phyloP scores from a whole-genome alignment of 1,139 yeast genomes.

The Blastobotrys illinoisensis region DNA sequence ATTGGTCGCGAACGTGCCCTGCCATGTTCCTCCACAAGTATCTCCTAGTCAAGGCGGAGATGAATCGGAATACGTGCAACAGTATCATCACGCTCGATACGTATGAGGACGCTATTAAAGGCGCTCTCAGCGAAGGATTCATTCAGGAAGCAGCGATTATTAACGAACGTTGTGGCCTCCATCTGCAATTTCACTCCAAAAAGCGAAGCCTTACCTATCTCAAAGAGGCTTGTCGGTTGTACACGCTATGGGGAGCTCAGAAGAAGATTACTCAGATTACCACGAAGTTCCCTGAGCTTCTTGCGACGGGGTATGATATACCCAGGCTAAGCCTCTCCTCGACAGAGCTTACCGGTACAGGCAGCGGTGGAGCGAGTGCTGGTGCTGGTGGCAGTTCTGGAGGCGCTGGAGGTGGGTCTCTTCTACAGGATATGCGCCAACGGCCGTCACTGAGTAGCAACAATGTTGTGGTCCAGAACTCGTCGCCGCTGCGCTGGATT shows the following conservation, averaged over 20 bases:
- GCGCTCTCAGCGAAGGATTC: constrained; percentile 33
- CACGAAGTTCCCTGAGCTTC: constrained; percentile 23
- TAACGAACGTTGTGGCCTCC: constrained; percentile 43
- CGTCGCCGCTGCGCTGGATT: constrained; percentile 29
- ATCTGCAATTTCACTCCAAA: constrained; percentile 38
- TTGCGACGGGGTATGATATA: constrained; percentile 17
- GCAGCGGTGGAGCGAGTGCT: neutral
- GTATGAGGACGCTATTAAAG: constrained; percentile 45
- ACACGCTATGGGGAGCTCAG: constrained; percentile 33
- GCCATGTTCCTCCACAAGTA: constrained; percentile 37
- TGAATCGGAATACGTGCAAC: constrained; percentile 25
- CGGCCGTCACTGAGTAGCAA: constrained; percentile 15
- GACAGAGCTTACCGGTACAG: constrained; percentile 11
- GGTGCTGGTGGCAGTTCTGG: neutral
- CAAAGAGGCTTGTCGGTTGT: constrained; percentile 29
- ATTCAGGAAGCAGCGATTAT: constrained; percentile 42
- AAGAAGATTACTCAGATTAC: constrained; percentile 24
- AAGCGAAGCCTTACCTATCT: constrained; percentile 26
- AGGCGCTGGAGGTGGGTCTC: neutral
- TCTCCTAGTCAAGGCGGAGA: constrained; percentile 36
- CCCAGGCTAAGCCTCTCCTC: constrained; percentile 20
- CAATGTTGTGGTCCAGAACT: constrained; percentile 18
- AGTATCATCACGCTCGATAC: constrained; percentile 41
- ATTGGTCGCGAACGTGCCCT: constrained; percentile 39
- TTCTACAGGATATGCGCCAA: constrained; percentile 16